Evolutionary conservation across 345 rosid genomes (phyloP), one percentile per base, ranked within the genome.

Genomic region (Hypericum androsaemum): DNA sequence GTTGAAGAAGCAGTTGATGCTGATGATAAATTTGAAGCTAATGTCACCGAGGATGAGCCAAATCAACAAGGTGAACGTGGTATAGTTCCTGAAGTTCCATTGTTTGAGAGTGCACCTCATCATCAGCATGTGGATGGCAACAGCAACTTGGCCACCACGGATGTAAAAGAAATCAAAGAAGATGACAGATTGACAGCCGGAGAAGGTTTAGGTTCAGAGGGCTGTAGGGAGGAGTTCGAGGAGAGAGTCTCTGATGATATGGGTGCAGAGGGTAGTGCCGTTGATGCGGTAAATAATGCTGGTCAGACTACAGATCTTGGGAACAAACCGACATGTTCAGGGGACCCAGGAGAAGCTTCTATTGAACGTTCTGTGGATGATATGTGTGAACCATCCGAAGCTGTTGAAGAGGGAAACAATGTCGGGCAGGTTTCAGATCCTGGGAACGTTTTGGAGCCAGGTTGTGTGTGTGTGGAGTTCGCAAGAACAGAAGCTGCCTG

Each of bases 401-500:
- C 62, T 58, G 57, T 39, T 12, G 63, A 70, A 40, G 70, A 76
- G 56, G 68, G 52, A 39, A 78, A 67, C 12, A 14, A 45, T 9
- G 10, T 51, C 58, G 73, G 70, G 47, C 64, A 65, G 35, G 61
- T 56, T 59, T 38, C 56, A 14, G 61, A 74, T 22, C 47, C 64
- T 6, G 40, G 59, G 48, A 37, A 39, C 13, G 52, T 73, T 50
- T 83, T 86, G 44, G 89, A 88, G 65, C 48, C 57, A 5, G 95
- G 94, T 12, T 70, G 73, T 60, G 81, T 94, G 43, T 72, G 81
- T 54, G 88, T 94, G 36, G 92, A 88, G 70, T 94, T 73, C 48
- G 47, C 75, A 59, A 86, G 95, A 82, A 63, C 73, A 10, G 95
- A 83, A 75, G 80, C 84, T 10, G 65, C 92, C 12, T 61, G 87